Evolutionary conservation across 2,329 filamentous ascomycete genomes (phyloP).

Genomic region (Penicillium occitanis): DNA sequence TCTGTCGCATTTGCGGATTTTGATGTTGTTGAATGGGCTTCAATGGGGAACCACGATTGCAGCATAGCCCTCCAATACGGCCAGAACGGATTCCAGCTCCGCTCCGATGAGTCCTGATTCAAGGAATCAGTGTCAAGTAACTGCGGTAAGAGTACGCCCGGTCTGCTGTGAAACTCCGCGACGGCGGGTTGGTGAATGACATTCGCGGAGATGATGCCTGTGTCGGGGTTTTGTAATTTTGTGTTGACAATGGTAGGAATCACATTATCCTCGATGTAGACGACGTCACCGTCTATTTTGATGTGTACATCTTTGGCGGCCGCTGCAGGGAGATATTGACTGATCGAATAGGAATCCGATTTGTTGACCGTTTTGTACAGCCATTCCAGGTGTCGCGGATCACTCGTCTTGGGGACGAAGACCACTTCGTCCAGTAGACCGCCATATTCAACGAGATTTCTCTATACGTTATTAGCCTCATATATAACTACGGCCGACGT

Average conservation of each 20-base stretch:
- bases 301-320: constrained; percentile 30
- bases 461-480: constrained; percentile 23
- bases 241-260: constrained; percentile 57
- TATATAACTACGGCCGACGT: no score
- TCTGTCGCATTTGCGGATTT: constrained; percentile 42
- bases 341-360: constrained; percentile 31
- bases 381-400: constrained; percentile 38
- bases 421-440: constrained; percentile 46
- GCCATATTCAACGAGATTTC: constrained; percentile 41
- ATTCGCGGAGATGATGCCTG: constrained; percentile 56
- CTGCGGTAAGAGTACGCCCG: constrained; percentile 55
- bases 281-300: constrained; percentile 47
- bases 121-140: constrained; percentile 47
- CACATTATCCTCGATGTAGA: constrained; percentile 46
- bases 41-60: neutral
- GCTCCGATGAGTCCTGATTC: constrained; percentile 25
- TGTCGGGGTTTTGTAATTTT: constrained; percentile 53
- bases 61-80: constrained; percentile 36
- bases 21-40: neutral
- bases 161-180: constrained; percentile 55
- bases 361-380: constrained; percentile 34
- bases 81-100: constrained; percentile 34
- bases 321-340: constrained; percentile 23
- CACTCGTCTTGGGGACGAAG: constrained; percentile 43
- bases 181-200: constrained; percentile 58